Evolutionary conservation across 2,329 filamentous ascomycete genomes (phyloP), one percentile per base, ranked within the genome.

Genomic region (Aureobasidium pullulans): DNA sequence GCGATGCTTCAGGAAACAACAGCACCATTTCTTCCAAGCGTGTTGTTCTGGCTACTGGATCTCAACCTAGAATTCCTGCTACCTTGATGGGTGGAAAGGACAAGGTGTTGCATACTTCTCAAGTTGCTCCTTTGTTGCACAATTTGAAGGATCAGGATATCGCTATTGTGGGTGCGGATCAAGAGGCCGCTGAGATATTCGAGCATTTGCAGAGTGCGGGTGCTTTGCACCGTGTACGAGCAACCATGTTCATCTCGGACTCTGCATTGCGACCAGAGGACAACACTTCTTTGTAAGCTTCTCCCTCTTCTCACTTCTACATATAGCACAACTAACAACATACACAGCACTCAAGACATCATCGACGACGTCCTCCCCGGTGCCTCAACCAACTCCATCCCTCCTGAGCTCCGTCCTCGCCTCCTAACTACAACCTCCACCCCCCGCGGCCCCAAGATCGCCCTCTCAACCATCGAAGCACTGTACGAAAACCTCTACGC

Each of bases 101-200:
- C 23, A 54, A 61, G 31, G 61, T 66, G 39, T 19, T 66, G 31
- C 64, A 65, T 36, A 61, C 64, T 43, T 64, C 58, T 52, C 32
- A 59, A 15, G 60, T 60, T n/a, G 59, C 52, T 19, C 48, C 56
- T 34, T 52, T 67, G 28, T 32, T 67, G 32, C 49, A 64, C 52
- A 66, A 16, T 16, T 40, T 56, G 40, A 56, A 46, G 13, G 40
- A 44, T 4, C 40, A 56, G 60, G 44, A 50, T 60, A 47, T 68
- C 3, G 66, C 66, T 6, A 61, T 68, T 8, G 57, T 68, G 28
- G 66, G 66, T n/a, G 60, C 62, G 5, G 61, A 64, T 34, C 65
- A 67, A 49, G 64, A 66, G 60, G 64, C 66, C 3, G 65, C 62
- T 1, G 65, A 67, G 40, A 50, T 67, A 9, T 67, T 67, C 37